Evolutionary conservation across 306 rosid species (phyloP).

Genomic region (Nissolia schottii): DNA sequence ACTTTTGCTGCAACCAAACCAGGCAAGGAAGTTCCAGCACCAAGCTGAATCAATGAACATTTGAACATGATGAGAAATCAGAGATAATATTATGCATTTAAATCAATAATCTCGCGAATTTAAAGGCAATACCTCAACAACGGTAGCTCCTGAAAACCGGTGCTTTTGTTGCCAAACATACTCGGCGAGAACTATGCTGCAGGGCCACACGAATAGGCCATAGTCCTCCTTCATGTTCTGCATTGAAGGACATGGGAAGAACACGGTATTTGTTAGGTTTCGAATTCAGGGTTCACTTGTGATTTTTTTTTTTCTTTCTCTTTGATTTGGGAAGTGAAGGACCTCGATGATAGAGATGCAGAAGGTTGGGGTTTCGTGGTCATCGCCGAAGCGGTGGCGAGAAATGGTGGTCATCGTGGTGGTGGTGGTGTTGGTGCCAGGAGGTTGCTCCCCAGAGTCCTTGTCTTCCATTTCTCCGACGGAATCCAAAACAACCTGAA

Average conservation of each 20-base stretch:
- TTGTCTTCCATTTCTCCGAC: conserved; percentile 33
- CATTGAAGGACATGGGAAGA: not conserved
- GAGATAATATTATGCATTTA: not conserved
- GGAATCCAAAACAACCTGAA: not conserved
- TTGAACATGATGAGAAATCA: not conserved
- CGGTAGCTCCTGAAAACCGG: conserved; percentile 55
- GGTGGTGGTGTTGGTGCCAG: not conserved
- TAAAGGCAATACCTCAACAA: conserved; percentile 56
- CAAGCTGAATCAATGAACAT: no score
- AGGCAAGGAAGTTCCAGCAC: conserved; percentile 83
- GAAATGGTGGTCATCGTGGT: conserved; percentile 50
- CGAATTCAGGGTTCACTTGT: not conserved
- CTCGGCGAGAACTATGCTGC: conserved; percentile 69
- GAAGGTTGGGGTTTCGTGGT: conserved; percentile 26
- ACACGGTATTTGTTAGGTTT: not conserved
- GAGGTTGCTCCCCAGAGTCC: conserved; percentile 21
- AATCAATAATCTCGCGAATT: not conserved
- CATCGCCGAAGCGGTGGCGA: conserved; percentile 50
- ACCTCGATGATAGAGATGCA: conserved; percentile 71
- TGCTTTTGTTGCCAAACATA: conserved; percentile 75
- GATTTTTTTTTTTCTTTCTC: not conserved
- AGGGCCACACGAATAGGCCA: conserved; percentile 92
- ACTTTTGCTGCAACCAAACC: conserved; percentile 79
- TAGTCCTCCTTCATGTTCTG: conserved; percentile 85
- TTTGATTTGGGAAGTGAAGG: not conserved